Evolutionary conservation across 441 rosid genomes (phyloP).

Genomic region (Pelargonium citronellum): DNA sequence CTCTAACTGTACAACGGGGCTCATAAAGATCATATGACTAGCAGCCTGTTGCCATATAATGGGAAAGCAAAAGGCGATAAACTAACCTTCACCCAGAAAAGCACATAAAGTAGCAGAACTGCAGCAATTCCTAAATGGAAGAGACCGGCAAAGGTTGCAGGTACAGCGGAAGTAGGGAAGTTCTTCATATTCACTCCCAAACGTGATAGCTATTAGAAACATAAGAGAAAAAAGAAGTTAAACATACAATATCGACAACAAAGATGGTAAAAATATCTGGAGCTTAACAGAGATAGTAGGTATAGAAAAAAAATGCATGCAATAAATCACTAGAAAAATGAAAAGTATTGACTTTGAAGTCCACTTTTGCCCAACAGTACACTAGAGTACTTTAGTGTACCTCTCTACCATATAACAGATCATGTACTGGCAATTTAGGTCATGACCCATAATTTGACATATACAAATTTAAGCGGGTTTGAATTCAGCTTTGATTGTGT

Average conservation of each 20-base stretch:
- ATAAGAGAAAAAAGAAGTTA: constrained; percentile 14
- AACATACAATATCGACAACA: not conserved
- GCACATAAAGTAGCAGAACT: constrained; percentile 68
- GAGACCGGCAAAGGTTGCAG: constrained; percentile 59
- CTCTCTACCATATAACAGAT: not conserved
- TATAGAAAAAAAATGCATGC: not conserved
- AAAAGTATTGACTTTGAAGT: not conserved
- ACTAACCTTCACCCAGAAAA: constrained; percentile 91
- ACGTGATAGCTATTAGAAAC: constrained; percentile 45
- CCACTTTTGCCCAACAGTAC: not conserved
- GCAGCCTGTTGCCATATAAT: not conserved
- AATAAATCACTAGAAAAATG: not conserved
- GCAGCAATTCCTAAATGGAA: constrained; percentile 84
- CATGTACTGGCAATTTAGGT: not conserved
- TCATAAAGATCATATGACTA: not conserved
- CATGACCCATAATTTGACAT: no score
- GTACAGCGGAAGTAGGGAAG: constrained; percentile 59
- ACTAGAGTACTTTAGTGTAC: not conserved
- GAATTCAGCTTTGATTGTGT: no score
- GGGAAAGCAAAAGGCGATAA: constrained; percentile 3
- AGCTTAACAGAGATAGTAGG: not conserved
- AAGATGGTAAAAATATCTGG: not conserved
- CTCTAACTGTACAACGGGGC: no score
- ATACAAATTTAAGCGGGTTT: no score
- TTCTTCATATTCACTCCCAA: constrained; percentile 82